Evolutionary conservation across 2,329 filamentous ascomycete species (phyloP).

Genomic region (Nannizziopsis barbatae): DNA sequence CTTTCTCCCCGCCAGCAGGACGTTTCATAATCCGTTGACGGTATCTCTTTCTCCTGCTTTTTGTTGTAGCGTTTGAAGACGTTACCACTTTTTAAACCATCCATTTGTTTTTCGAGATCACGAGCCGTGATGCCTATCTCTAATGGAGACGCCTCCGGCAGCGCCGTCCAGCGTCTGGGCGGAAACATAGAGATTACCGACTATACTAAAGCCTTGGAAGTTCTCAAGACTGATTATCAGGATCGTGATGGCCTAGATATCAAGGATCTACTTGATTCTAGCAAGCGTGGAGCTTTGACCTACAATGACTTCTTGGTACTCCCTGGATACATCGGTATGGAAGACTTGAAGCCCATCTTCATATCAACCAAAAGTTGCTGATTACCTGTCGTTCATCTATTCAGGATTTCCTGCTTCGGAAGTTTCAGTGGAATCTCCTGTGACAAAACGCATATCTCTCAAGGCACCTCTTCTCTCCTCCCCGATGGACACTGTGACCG

Average conservation of each 20-base stretch:
- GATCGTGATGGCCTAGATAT: slow-evolving; percentile 77
- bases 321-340: slow-evolving; percentile 81
- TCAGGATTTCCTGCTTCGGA: slow-evolving; percentile 79
- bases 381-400: slow-evolving; percentile 1
- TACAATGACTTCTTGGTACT: slow-evolving; percentile 98
- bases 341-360: slow-evolving; percentile 12
- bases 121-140: slow-evolving; percentile 54
- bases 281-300: slow-evolving; percentile 82
- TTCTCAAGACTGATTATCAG: slow-evolving; percentile 66
- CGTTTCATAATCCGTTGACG: slow-evolving; percentile 39
- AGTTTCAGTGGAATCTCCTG: slow-evolving; percentile 75
- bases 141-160: slow-evolving; percentile 51
- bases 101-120: slow-evolving; percentile 23
- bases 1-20: slow-evolving; percentile 51
- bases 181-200: slow-evolving; percentile 53
- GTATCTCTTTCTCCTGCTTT: slow-evolving; percentile 24
- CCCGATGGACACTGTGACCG: slow-evolving; percentile 98
- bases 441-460: slow-evolving; percentile 89
- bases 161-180: slow-evolving; percentile 37
- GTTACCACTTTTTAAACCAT: not conserved
- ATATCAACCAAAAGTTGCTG: slow-evolving; percentile 5
- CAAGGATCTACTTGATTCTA: slow-evolving; percentile 77
- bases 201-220: slow-evolving; percentile 62
- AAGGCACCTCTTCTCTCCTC: slow-evolving; percentile 97
- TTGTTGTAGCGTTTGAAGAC: slow-evolving; percentile 14